A percentile compares a stretch with the other conserved stretches of the same genome.
Conservation (phyloP, 768 basidiomycete genomes). For the Boletus speciosus region DNA sequence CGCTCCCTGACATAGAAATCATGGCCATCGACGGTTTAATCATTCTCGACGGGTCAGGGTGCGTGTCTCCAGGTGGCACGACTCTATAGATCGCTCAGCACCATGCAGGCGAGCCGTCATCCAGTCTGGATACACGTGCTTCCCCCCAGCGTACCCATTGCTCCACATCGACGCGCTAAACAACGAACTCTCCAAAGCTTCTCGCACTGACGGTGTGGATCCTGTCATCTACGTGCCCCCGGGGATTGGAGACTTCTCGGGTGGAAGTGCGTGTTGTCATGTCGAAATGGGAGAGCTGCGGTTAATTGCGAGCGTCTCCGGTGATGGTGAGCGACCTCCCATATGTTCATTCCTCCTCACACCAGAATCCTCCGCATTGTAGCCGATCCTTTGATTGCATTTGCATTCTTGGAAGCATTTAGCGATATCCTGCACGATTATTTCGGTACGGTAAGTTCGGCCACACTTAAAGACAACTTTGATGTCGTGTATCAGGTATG, state of each 20-base stretch:
- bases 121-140: slow-evolving; percentile 84
- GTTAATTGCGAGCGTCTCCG: slow-evolving; percentile 77
- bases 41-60: slow-evolving; percentile 74
- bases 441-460: slow-evolving; percentile 78
- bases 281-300: slow-evolving; percentile 71
- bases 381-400: slow-evolving; percentile 90
- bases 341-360: neutral
- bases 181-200: slow-evolving; percentile 58
- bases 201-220: slow-evolving; percentile 56
- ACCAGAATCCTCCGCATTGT: neutral
- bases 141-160: slow-evolving; percentile 72
- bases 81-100: slow-evolving; percentile 1
- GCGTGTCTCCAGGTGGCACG: slow-evolving; percentile 26
- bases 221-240: slow-evolving; percentile 67
- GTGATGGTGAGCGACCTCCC: slow-evolving; percentile 55
- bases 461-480: slow-evolving; percentile 84
- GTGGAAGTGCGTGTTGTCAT: slow-evolving; percentile 77
- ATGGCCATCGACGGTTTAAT: slow-evolving; percentile 85
- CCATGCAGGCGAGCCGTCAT: slow-evolving; percentile 69
- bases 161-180: slow-evolving; percentile 86
- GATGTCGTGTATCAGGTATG: slow-evolving; percentile 91
- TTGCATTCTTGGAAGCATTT: slow-evolving; percentile 85
- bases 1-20: neutral
- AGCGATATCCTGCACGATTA: slow-evolving; percentile 82
- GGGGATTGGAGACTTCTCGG: slow-evolving; percentile 39